These are phyloP conservation scores for Nigrograna mackinnonii DNA, from an alignment of 2,329 filamentous ascomycete genomes.

Conservation along the genomic window DNA sequence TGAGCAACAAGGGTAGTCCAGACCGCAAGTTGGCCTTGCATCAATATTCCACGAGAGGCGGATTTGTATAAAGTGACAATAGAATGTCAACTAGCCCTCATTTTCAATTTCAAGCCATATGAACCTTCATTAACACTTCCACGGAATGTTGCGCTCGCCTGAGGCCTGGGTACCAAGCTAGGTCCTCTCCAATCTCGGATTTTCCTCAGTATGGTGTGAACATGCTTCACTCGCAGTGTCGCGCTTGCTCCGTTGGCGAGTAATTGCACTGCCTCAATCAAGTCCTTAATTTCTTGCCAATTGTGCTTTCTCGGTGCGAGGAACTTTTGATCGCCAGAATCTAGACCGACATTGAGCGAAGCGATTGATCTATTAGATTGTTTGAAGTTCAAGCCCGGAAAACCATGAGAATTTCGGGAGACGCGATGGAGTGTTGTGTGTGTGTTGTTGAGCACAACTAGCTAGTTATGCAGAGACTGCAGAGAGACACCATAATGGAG, in stretches of 20 bases:
- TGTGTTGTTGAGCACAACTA: too few species aligned
- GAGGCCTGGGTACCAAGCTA: conserved; percentile 14
- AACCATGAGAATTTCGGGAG: too few species aligned
- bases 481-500: too few species aligned
- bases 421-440: too few species aligned
- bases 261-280: conserved; percentile 47
- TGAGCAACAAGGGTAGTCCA: conserved; percentile 22
- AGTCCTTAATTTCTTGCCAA: conserved; percentile 48
- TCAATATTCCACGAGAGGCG: conserved; percentile 7
- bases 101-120: conserved; percentile 22
- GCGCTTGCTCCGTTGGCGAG: conserved; percentile 35
- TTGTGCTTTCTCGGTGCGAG: conserved; percentile 22
- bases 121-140: conserved; percentile 23
- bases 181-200: conserved; percentile 20
- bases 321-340: conserved; percentile 26
- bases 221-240: conserved; percentile 26
- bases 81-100: conserved; percentile 13
- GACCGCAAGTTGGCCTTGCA: conserved; percentile 18
- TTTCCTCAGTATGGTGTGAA: conserved; percentile 33
- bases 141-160: conserved; percentile 13
- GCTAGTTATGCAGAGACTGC: too few species aligned
- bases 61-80: conserved; percentile 17
- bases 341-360: conserved; percentile 15
- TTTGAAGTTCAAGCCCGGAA: too few species aligned
- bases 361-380: too few species aligned